phyloP scores from a whole-genome alignment of 2,329 filamentous ascomycete species.

The Fusarium virguliforme region DNA sequence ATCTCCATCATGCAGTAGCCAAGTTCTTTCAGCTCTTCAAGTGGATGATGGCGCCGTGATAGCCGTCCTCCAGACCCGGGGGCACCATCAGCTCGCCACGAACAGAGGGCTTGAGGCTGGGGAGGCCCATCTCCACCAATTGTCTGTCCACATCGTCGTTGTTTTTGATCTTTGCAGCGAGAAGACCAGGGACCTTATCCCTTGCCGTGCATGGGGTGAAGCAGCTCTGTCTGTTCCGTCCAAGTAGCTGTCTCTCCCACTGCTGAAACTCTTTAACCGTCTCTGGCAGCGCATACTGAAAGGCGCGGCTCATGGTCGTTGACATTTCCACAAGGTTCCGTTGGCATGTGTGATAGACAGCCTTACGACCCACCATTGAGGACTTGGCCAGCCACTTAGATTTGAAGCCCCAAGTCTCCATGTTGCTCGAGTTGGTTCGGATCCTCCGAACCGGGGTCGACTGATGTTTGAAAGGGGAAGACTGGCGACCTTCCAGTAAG shows the following conservation, averaged over 20 bases:
- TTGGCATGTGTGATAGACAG: background rate
- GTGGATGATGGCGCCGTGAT: background rate
- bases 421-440: background rate
- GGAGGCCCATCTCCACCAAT: background rate
- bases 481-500: background rate
- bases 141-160: background rate
- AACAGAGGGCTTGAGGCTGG: slow-evolving; percentile 1
- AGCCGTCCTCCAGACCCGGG: background rate
- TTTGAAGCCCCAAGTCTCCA: background rate
- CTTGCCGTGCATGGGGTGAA: background rate
- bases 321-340: background rate
- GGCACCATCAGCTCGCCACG: background rate
- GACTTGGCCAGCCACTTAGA: background rate
- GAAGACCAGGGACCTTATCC: background rate
- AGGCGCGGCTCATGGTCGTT: background rate
- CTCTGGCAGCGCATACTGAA: background rate
- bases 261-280: background rate
- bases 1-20: background rate
- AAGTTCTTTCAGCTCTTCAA: background rate
- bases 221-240: background rate
- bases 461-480: background rate
- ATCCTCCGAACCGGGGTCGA: background rate
- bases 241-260: background rate
- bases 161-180: background rate
- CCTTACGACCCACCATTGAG: background rate